phyloP scores from a whole-genome alignment of 176 grass and related monocot genomes.

The Tuctoria greenei region DNA sequence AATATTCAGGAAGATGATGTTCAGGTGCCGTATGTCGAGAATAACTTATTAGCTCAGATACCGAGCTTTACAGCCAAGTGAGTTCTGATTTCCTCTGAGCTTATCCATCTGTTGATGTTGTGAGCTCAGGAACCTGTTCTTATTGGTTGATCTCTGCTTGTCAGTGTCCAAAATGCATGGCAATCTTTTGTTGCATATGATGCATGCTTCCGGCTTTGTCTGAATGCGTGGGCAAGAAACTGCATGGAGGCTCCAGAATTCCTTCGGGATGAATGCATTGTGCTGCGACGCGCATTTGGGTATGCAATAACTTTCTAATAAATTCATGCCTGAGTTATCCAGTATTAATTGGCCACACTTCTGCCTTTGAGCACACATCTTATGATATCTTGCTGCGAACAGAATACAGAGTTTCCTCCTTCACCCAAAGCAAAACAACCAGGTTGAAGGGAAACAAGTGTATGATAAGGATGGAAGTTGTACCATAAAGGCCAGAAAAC shows the following conservation, averaged over 20 bases:
- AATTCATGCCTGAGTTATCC: slow-evolving; percentile 16
- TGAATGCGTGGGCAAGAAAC: slow-evolving; percentile 88
- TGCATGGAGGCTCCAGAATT: slow-evolving; percentile 87
- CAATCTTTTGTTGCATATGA: slow-evolving; percentile 96
- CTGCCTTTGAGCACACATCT: slow-evolving; percentile 31
- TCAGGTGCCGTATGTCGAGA: slow-evolving; percentile 42
- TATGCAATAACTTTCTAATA: slow-evolving; percentile 37
- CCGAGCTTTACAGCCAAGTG: slow-evolving; percentile 70
- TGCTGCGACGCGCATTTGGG: slow-evolving; percentile 79
- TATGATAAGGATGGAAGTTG: slow-evolving; percentile 72
- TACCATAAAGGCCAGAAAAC: slow-evolving; percentile 63
- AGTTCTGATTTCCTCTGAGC: slow-evolving; percentile 22
- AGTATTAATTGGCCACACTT: not conserved
- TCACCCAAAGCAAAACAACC: slow-evolving; percentile 60
- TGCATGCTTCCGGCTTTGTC: slow-evolving; percentile 87
- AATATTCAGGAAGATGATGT: slow-evolving; percentile 42
- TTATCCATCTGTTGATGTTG: not conserved
- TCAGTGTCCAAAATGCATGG: slow-evolving; percentile 92
- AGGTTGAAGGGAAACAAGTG: slow-evolving; percentile 42
- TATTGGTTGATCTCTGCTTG: slow-evolving; percentile 16
- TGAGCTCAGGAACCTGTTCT: slow-evolving; percentile 21
- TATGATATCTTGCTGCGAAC: slow-evolving; percentile 39
- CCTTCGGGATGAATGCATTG: slow-evolving; percentile 84
- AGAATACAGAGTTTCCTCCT: slow-evolving; percentile 92
- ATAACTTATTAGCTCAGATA: slow-evolving; percentile 61